Percentiles rank a stretch among this genome's conserved stretches.
Evolutionary conservation across 2,329 filamentous ascomycete genomes (phyloP).

Genomic region (Pseudocercospora cruenta): DNA sequence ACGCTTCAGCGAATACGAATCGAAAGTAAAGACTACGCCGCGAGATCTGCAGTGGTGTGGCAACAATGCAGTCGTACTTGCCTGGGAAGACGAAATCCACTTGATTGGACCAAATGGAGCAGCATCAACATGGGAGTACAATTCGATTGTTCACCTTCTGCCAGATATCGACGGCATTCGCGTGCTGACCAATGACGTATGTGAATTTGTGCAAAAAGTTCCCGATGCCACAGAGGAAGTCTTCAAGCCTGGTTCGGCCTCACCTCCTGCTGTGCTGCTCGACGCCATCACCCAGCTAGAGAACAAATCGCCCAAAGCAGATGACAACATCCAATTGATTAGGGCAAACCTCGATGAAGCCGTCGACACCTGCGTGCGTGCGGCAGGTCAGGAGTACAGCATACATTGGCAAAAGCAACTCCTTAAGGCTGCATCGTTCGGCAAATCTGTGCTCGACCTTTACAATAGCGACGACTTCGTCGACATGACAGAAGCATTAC

Average conservation of each 20-base stretch:
- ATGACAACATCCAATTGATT: constrained; percentile 96
- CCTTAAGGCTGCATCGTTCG: constrained; percentile 94
- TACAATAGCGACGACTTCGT: constrained; percentile 99
- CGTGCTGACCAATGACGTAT: constrained; percentile 88
- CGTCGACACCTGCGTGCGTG: constrained; percentile 90
- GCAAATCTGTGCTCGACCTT: constrained; percentile 93
- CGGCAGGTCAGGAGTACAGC: constrained; percentile 89
- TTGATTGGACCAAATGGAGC: constrained; percentile 84
- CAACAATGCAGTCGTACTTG: constrained; percentile 87
- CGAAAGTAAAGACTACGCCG: constrained; percentile 79
- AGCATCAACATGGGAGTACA: constrained; percentile 73
- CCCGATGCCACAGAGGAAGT: constrained; percentile 73
- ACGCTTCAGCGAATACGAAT: constrained; percentile 88
- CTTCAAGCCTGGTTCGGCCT: constrained; percentile 85
- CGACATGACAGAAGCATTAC: constrained; percentile 92
- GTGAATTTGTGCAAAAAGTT: constrained; percentile 95
- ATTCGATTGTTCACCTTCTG: constrained; percentile 85
- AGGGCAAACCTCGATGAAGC: constrained; percentile 84
- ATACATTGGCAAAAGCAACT: constrained; percentile 92
- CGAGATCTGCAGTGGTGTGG: constrained; percentile 95
- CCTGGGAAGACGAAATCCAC: constrained; percentile 97
- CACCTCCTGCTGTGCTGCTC: constrained; percentile 86
- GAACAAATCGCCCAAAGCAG: constrained; percentile 91
- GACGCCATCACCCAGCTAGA: constrained; percentile 92
- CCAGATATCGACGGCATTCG: constrained; percentile 89